Evolutionary conservation across 2,329 filamentous ascomycete genomes (phyloP).

Genomic region (Ciborinia camelliae): DNA sequence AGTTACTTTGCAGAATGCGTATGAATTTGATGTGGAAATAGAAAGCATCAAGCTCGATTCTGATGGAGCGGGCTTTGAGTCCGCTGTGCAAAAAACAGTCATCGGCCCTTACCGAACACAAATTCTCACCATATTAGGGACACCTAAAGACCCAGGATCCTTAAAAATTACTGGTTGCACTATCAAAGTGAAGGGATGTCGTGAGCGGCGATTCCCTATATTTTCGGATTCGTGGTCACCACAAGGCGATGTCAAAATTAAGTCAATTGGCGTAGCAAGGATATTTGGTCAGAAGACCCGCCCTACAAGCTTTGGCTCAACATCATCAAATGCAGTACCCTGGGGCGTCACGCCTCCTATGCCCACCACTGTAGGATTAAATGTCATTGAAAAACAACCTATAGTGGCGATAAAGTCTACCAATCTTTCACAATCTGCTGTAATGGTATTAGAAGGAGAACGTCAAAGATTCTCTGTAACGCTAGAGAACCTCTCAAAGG

Average conservation of each 20-base stretch:
- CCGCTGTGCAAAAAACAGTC: constrained; percentile 59
- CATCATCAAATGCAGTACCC: constrained; percentile 36
- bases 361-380: constrained; percentile 55
- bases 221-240: constrained; percentile 75
- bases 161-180: constrained; percentile 74
- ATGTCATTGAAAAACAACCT: constrained; percentile 77
- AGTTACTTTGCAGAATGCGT: constrained; percentile 88
- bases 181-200: constrained; percentile 77
- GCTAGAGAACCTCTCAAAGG: constrained; percentile 69
- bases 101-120: constrained; percentile 83
- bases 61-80: constrained; percentile 69
- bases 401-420: constrained; percentile 71
- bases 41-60: constrained; percentile 75
- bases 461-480: constrained; percentile 72
- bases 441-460: constrained; percentile 94
- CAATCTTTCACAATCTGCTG: constrained; percentile 74
- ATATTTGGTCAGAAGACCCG: constrained; percentile 33
- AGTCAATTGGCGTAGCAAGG: constrained; percentile 64
- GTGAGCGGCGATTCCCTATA: constrained; percentile 78
- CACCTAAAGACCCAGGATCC: constrained; percentile 62
- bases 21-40: constrained; percentile 87
- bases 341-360: constrained; percentile 38
- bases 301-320: constrained; percentile 36
- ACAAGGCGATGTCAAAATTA: constrained; percentile 67
- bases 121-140: constrained; percentile 67